Evolutionary conservation across 2,329 filamentous ascomycete species (phyloP).

Genomic region (Xylaria sp.): DNA sequence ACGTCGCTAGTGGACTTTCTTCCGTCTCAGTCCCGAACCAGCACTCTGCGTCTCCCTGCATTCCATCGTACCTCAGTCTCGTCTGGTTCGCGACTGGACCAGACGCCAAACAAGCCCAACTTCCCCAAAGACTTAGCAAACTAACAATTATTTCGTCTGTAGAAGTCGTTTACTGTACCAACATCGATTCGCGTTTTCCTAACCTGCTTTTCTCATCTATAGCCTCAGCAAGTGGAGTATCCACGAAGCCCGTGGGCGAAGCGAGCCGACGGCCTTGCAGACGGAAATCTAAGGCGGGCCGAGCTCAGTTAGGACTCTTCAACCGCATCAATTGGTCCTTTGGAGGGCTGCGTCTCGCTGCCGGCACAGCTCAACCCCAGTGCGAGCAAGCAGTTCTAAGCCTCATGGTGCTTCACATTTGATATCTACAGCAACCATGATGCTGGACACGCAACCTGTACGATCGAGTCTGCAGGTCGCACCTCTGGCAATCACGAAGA

Average conservation of each 20-base stretch:
- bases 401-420: constrained; percentile 54
- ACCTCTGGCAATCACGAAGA: constrained; percentile 66
- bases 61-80: constrained; percentile 46
- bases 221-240: constrained; percentile 17
- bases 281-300: constrained; percentile 12
- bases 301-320: constrained; percentile 18
- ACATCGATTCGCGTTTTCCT: constrained; percentile 23
- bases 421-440: constrained; percentile 56
- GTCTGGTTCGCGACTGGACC: constrained; percentile 38
- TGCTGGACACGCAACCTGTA: constrained; percentile 60
- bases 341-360: constrained; percentile 22
- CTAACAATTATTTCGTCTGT: constrained; percentile 40
- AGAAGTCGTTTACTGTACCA: constrained; percentile 28
- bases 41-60: constrained; percentile 47
- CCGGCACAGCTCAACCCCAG: constrained; percentile 41
- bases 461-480: constrained; percentile 71
- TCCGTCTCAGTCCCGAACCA: constrained; percentile 41
- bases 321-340: constrained; percentile 21
- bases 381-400: constrained; percentile 39
- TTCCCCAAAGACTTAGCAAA: constrained; percentile 34
- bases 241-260: constrained; percentile 14
- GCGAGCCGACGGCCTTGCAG: constrained; percentile 8
- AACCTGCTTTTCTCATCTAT: constrained; percentile 7
- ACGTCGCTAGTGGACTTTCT: constrained; percentile 41
- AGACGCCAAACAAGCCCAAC: constrained; percentile 43